Evolutionary conservation across 306 rosid species (phyloP).

Genomic region (Medicago truncatula): DNA sequence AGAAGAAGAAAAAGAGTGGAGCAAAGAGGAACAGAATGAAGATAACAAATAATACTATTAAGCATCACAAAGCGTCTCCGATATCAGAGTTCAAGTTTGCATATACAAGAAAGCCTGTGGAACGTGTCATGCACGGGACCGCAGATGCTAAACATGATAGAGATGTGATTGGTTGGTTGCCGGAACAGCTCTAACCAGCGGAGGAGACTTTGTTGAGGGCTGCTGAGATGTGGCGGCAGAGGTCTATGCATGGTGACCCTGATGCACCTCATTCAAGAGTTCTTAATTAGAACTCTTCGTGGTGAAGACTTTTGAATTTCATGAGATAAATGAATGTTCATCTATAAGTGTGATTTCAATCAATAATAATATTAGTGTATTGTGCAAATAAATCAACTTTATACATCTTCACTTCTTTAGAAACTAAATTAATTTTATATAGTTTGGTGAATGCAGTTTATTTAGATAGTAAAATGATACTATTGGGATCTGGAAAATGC

Average conservation of each 20-base stretch:
- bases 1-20: constrained; percentile 18
- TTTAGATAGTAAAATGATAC: no score
- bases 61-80: constrained; percentile 76
- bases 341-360: background rate
- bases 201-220: constrained; percentile 78
- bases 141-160: constrained; percentile 39
- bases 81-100: constrained; percentile 70
- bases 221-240: constrained; percentile 62
- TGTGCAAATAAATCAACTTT: no score
- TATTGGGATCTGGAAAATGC: no score
- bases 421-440: no score
- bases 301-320: constrained; percentile 58
- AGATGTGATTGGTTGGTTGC: constrained; percentile 65
- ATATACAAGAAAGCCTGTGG: constrained; percentile 72
- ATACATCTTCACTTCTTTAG: no score
- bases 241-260: constrained; percentile 74
- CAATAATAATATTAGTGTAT: no score
- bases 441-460: no score
- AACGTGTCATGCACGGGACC: constrained; percentile 53
- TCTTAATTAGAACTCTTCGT: constrained; percentile 69
- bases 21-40: constrained; percentile 30
- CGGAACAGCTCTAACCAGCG: constrained; percentile 82
- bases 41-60: constrained; percentile 55
- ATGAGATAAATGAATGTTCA: background rate
- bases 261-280: constrained; percentile 71